A percentile compares a stretch with the other conserved stretches of the same genome.
phyloP scores from a whole-genome alignment of 441 rosid species.

The Codiaeum variegatum region DNA sequence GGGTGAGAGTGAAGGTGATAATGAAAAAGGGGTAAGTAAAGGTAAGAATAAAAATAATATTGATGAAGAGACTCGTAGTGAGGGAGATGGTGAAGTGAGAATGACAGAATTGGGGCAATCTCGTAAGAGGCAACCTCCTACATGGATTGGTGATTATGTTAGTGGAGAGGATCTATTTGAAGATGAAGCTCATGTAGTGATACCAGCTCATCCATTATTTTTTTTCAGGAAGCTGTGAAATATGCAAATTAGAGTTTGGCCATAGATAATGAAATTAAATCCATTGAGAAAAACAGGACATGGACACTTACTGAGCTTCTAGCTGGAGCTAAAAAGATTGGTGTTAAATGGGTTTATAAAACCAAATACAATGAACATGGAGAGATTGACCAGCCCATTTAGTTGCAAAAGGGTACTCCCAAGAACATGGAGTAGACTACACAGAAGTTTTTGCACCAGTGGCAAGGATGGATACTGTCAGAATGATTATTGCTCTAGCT shows the following conservation, averaged over 20 bases:
- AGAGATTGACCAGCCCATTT: slow-evolving; percentile 8
- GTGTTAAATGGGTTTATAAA: slow-evolving; percentile 14
- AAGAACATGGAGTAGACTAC: neutral
- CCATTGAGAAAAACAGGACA: slow-evolving; percentile 2
- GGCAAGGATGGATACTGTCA: neutral
- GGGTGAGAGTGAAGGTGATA: neutral
- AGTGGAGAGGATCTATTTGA: neutral
- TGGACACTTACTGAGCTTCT: slow-evolving; percentile 13
- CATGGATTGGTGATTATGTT: neutral
- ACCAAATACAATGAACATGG: slow-evolving; percentile 8
- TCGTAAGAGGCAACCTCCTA: neutral
- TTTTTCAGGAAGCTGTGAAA: slow-evolving; percentile 20
- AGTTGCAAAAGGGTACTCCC: neutral
- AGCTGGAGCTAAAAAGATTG: neutral
- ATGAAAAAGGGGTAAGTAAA: neutral
- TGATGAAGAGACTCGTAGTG: neutral
- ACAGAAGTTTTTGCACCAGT: neutral
- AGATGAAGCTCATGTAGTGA: neutral
- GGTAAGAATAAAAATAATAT: neutral
- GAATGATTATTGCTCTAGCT: slow-evolving; percentile 6
- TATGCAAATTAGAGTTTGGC: neutral
- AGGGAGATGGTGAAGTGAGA: neutral
- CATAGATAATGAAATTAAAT: neutral
- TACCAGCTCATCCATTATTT: slow-evolving; percentile 11
- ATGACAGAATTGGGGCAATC: neutral